Percentiles rank a stretch among this genome's conserved stretches.
phyloP scores from a whole-genome alignment of 352 stramenopile species.

The Stramenopiles sp. region DNA sequence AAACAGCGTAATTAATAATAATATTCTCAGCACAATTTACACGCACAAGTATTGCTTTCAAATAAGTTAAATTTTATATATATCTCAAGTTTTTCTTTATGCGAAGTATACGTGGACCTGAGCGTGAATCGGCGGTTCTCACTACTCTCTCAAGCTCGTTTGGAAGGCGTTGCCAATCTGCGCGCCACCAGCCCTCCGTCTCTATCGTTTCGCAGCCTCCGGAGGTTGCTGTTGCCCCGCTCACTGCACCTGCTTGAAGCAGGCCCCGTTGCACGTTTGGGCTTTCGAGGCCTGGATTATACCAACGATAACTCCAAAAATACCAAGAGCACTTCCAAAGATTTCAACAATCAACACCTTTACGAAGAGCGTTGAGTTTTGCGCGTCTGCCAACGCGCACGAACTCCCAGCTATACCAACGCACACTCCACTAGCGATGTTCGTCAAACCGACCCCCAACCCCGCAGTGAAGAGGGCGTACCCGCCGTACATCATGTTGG shows the following conservation, averaged over 20 bases:
- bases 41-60: no score
- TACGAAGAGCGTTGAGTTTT: constrained; percentile 92
- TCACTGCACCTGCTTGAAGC: constrained; percentile 3
- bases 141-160: no score
- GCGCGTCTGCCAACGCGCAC: constrained; percentile 92
- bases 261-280: not conserved
- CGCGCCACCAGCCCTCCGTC: no score
- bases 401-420: constrained; percentile 91
- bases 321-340: constrained; percentile 93
- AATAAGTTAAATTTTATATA: no score
- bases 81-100: no score
- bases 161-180: no score
- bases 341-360: constrained; percentile 99
- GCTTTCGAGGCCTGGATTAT: constrained; percentile 54
- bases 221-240: no score
- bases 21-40: no score
- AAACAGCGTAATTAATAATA: no score
- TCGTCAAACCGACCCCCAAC: constrained; percentile 91
- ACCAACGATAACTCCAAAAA: constrained; percentile 93
- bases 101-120: no score
- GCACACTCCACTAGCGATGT: constrained; percentile 83
- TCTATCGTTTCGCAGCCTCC: no score
- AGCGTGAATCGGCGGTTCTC: no score
- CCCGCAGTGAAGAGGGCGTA: constrained; percentile 93
- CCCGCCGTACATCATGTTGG: constrained; percentile 34